A percentile compares a stretch with the other conserved stretches of the same genome.
Evolutionary conservation across 2,329 filamentous ascomycete genomes (phyloP).

Genomic region (Paraphaeosphaeria sporulosa): DNA sequence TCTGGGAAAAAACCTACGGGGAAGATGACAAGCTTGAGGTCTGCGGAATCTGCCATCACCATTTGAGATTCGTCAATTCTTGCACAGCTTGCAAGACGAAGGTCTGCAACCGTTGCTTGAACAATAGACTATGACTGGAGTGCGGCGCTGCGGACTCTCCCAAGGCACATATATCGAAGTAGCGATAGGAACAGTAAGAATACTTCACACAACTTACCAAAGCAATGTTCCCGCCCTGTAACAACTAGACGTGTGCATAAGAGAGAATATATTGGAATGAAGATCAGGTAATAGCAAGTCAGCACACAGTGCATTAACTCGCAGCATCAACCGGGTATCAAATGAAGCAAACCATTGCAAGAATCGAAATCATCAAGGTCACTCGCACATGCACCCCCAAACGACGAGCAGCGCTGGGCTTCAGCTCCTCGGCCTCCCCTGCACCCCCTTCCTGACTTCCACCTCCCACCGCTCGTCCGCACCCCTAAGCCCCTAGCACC

Average conservation of each 20-base stretch:
- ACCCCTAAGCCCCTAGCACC: constrained; percentile 8
- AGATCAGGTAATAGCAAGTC: neutral
- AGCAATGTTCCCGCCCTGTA: no score
- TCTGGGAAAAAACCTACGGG: neutral
- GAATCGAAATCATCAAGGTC: neutral
- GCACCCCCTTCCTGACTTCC: neutral
- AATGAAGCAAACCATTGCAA: neutral
- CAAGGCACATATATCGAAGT: no score
- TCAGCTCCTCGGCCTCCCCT: neutral
- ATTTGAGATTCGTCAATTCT: constrained; percentile 18
- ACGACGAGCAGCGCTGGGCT: constrained; percentile 6
- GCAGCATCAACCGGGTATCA: neutral
- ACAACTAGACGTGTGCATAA: no score
- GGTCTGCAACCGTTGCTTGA: constrained; percentile 21
- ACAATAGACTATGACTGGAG: constrained; percentile 13
- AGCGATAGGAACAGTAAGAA: no score
- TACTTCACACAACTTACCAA: no score
- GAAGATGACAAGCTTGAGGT: neutral
- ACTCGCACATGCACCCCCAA: neutral
- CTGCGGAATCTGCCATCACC: constrained; percentile 18
- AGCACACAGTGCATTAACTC: neutral
- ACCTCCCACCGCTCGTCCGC: constrained; percentile 4
- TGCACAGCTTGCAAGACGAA: constrained; percentile 16
- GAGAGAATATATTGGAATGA: no score
- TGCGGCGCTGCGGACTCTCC: no score